These are phyloP conservation scores for Hermanozyma aechmeae DNA, from an alignment of 805 yeast species.

Conservation along the genomic window DNA sequence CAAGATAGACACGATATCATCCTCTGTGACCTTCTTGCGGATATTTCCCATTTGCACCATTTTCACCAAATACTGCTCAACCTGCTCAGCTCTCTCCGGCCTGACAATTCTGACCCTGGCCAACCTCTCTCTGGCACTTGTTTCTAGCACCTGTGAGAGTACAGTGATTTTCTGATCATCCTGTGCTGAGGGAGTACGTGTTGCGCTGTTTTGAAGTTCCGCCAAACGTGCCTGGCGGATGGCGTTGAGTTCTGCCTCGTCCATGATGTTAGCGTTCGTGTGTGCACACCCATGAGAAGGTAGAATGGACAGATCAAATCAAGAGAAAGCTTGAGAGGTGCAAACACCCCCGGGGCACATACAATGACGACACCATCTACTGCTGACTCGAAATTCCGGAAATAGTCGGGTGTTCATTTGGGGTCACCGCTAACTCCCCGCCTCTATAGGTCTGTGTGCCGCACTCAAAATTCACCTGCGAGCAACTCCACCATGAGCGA, in stretches of 20 bases:
- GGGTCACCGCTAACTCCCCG: too few relatives aligned
- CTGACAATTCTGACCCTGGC: conserved; percentile 81
- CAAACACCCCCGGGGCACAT: too few relatives aligned
- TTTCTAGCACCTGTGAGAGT: conserved; percentile 65
- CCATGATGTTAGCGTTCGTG: conserved; percentile 40
- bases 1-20: conserved; percentile 72
- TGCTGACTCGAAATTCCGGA: too few relatives aligned
- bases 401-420: too few relatives aligned
- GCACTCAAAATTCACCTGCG: too few relatives aligned
- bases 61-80: conserved; percentile 68
- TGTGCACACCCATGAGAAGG: too few relatives aligned
- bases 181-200: conserved; percentile 11
- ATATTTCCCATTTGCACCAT: conserved; percentile 73
- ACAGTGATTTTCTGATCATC: conserved; percentile 31
- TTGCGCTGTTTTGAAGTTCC: conserved; percentile 60
- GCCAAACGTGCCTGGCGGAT: conserved; percentile 87
- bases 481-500: conserved; percentile 20
- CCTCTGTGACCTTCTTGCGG: conserved; percentile 64
- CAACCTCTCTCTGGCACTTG: conserved; percentile 80
- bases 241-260: conserved; percentile 78
- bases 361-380: too few relatives aligned
- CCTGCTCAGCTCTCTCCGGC: conserved; percentile 85
- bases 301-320: too few relatives aligned
- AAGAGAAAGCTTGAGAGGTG: too few relatives aligned
- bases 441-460: too few relatives aligned